Conservation (phyloP, 345 rosid genomes). For the Kandelia obovata region DNA sequence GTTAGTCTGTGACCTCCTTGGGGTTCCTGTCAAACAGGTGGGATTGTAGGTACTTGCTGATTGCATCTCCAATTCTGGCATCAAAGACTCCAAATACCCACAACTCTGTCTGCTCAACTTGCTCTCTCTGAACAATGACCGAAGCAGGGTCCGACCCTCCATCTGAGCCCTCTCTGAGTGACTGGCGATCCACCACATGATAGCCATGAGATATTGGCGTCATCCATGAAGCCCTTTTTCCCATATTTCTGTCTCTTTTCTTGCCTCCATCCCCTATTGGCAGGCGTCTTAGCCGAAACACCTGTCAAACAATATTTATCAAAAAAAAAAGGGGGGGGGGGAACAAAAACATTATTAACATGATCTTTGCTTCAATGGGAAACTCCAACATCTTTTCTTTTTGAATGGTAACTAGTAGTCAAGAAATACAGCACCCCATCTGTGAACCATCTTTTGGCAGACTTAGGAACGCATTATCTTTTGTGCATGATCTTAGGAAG, state of each 20-base stretch:
- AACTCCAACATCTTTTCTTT: too few relatives aligned
- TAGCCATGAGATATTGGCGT: conserved; percentile 59
- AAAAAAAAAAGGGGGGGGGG: too few relatives aligned
- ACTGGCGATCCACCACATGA: conserved; percentile 42
- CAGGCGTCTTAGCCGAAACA: conserved; percentile 40
- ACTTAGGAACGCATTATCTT: too few relatives aligned
- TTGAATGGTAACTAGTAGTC: too few relatives aligned
- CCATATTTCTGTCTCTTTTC: conserved; percentile 22
- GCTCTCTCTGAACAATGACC: conserved; percentile 59
- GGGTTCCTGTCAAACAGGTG: conserved; percentile 48
- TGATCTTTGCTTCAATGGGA: too few relatives aligned
- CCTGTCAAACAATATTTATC: conserved; percentile 30
- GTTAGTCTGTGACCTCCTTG: conserved; percentile 33
- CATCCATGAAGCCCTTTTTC: conserved; percentile 59
- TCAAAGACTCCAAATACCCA: conserved; percentile 69
- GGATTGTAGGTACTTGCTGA: conserved; percentile 52
- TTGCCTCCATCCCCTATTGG: conserved; percentile 26
- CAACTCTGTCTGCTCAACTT: conserved; percentile 50
- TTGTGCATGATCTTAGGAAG: neutral
- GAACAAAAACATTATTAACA: too few relatives aligned
- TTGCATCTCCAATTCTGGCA: conserved; percentile 41
- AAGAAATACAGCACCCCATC: too few relatives aligned
- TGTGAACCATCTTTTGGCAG: too few relatives aligned
- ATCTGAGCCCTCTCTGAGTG: conserved; percentile 12
- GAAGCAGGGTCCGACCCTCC: conserved; percentile 30